Evolutionary conservation across 805 yeast genomes (phyloP).

Genomic region (Metschnikowia orientalis): DNA sequence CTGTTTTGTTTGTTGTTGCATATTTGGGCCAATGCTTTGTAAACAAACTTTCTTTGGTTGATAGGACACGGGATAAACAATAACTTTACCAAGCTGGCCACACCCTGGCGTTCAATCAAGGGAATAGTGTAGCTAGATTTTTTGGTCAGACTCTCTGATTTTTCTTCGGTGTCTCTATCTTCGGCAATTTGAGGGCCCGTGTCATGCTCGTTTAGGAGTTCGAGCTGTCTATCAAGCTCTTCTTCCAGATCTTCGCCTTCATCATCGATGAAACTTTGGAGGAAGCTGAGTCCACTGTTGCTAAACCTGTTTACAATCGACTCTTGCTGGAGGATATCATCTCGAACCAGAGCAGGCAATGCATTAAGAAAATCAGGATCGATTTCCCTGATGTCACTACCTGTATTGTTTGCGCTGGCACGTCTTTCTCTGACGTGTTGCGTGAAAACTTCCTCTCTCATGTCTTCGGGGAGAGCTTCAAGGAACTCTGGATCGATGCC

Average conservation of each 20-base stretch:
- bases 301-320: constrained; percentile 40
- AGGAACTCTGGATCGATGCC: constrained; percentile 90
- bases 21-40: constrained; percentile 59
- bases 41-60: constrained; percentile 56
- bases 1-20: constrained; percentile 78
- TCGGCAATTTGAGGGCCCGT: constrained; percentile 1
- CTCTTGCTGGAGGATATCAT: constrained; percentile 59
- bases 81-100: constrained; percentile 65
- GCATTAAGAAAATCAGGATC: constrained; percentile 80
- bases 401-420: constrained; percentile 45
- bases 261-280: constrained; percentile 19
- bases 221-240: constrained; percentile 22
- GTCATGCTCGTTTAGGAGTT: constrained; percentile 17
- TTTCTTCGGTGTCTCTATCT: neutral
- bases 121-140: constrained; percentile 35
- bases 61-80: constrained; percentile 70
- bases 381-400: constrained; percentile 55
- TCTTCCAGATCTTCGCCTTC: constrained; percentile 21
- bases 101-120: constrained; percentile 69
- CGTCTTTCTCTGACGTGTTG: constrained; percentile 78
- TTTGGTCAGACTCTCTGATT: constrained; percentile 27
- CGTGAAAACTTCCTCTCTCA: constrained; percentile 87
- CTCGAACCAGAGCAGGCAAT: constrained; percentile 63
- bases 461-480: constrained; percentile 85
- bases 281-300: constrained; percentile 10